Evolutionary conservation across 345 rosid species (phyloP), one percentile per base, ranked within the genome.

Genomic region (Cardiospermum halicacabum): DNA sequence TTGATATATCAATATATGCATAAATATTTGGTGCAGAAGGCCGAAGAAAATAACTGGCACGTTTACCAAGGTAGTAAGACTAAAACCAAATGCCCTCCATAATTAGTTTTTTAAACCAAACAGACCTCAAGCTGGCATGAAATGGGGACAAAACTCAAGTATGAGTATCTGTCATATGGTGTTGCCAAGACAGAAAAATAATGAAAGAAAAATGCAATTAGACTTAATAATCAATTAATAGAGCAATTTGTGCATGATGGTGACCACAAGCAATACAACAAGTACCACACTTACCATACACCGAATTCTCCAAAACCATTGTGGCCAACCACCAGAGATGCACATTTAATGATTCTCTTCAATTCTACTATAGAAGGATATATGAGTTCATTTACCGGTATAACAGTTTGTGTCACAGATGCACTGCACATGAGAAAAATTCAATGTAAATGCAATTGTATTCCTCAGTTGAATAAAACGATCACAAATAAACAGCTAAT

Each of bases 291-390:
- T n/a, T 86, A 93, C 97, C 99, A 91, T 68, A 93, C 6, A 50
- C 76, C 79, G 72, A 93, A 93, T 68, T 91, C 92, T 60, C 91
- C 95, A 67, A 74, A 68, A 73, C 85, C 92, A 71, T 84, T 80
- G 71, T 81, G 91, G 63, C 97, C 96, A 18, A 91, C 62, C 58
- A 93, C 76, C 15, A 90, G 80, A 76, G 72, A 68, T 48, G 80
- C 76, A 83, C 73, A 76, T 39, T 81, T 76, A 7, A 91, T 88
- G 69, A 91, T 79, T 71, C 78, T 85, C 84, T 85, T 85, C 81
- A 94, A 67, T 63, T 84, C 96, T 69, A 85, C 70, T 63, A 87
- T 80, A 81, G 81, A 69, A 58, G 91, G 74, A 60, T 81, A 74
- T 62, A 69, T 56, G 71, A 66, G 68, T 67, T 79, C 81, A 62